Percentiles rank a stretch among this genome's conserved stretches.
phyloP scores from a whole-genome alignment of 257 asterid genomes.

The Vinca minor region DNA sequence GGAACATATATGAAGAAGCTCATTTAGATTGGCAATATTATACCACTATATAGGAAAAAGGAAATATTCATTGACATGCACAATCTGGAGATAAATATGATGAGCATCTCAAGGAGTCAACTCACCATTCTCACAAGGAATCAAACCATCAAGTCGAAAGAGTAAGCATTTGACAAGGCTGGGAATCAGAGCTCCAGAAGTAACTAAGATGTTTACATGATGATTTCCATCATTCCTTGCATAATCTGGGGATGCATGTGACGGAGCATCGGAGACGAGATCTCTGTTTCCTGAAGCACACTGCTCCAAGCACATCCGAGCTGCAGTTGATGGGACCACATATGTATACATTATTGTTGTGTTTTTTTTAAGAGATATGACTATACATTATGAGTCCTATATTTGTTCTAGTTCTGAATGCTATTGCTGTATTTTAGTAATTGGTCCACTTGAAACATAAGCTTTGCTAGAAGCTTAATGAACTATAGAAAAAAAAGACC shows the following conservation, averaged over 20 bases:
- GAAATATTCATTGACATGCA: background rate
- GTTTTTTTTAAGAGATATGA: too few species aligned
- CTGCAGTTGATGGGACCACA: constrained; percentile 25
- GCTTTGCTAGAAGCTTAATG: too few species aligned
- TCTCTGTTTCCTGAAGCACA: constrained; percentile 53
- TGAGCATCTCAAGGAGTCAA: constrained; percentile 3
- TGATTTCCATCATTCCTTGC: constrained; percentile 23
- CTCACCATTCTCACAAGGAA: constrained; percentile 71
- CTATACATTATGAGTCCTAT: too few species aligned
- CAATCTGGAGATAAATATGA: background rate
- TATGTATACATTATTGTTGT: too few species aligned
- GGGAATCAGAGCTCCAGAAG: constrained; percentile 86
- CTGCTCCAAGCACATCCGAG: constrained; percentile 73
- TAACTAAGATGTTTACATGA: constrained; percentile 74
- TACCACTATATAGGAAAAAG: background rate
- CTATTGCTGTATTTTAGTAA: too few species aligned
- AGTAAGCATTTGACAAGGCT: constrained; percentile 89
- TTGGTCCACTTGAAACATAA: too few species aligned
- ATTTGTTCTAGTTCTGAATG: too few species aligned
- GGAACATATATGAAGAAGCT: background rate
- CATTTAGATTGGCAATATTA: background rate
- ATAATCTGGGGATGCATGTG: constrained; percentile 18
- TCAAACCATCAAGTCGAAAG: constrained; percentile 51
- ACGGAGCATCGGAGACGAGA: constrained; percentile 18
- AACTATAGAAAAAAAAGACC: background rate